These are phyloP conservation scores for Tolypocladium tropicale DNA, from an alignment of 2,329 filamentous ascomycete species.

Conservation along the genomic window DNA sequence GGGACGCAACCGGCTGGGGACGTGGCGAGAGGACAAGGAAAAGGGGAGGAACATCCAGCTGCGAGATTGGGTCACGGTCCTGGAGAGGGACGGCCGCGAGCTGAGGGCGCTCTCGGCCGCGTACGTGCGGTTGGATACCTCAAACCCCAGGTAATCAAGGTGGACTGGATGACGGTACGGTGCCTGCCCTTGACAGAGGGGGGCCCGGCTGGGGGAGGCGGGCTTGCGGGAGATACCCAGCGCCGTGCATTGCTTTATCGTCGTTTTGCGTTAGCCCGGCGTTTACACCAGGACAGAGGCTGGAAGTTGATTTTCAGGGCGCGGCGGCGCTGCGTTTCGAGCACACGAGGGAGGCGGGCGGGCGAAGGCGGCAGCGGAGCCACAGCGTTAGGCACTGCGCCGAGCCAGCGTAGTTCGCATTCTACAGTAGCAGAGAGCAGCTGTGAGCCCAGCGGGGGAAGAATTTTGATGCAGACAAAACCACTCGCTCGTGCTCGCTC, in stretches of 20 bases:
- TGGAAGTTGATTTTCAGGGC: not conserved
- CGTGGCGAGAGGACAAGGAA: constrained; percentile 67
- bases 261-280: constrained; percentile 10
- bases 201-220: not conserved
- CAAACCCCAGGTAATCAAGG: constrained; percentile 27
- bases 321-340: not conserved
- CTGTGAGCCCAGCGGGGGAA: not conserved
- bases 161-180: not conserved
- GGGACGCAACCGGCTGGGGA: constrained; percentile 55
- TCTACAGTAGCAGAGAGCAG: not conserved
- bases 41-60: constrained; percentile 74
- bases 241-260: constrained; percentile 11
- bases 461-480: not conserved
- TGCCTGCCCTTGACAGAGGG: not conserved
- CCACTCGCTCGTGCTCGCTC: not conserved
- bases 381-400: not conserved
- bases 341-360: not conserved
- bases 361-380: not conserved
- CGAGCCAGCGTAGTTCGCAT: not conserved
- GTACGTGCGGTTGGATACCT: constrained; percentile 41
- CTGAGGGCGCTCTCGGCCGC: constrained; percentile 49
- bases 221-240: constrained; percentile 18
- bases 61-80: constrained; percentile 67
- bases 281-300: constrained; percentile 4
- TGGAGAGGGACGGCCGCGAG: constrained; percentile 70